A percentile compares a stretch with the other conserved stretches of the same genome.
Evolutionary conservation across 305 asterid species (phyloP).

Genomic region (Fraxinus latifolia): DNA sequence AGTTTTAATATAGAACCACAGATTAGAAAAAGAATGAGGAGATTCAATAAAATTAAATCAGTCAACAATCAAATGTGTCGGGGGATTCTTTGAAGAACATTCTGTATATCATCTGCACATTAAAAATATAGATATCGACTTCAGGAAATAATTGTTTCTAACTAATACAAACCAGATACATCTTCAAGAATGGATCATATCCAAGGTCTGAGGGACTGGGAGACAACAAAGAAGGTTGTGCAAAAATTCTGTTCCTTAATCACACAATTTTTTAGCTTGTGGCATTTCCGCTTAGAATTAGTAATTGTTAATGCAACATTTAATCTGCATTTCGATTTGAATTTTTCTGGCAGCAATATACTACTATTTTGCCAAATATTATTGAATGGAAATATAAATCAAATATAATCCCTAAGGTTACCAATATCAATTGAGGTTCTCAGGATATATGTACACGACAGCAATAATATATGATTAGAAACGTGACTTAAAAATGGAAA

Average conservation of each 20-base stretch:
- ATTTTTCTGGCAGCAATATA: constrained; percentile 12
- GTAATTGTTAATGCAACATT: background rate
- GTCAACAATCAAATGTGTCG: background rate
- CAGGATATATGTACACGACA: background rate
- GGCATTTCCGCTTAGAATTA: background rate
- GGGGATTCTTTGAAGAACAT: background rate
- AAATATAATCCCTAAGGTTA: background rate
- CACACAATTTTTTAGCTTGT: constrained; percentile 4
- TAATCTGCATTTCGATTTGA: constrained; percentile 8
- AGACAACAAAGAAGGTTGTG: constrained; percentile 4
- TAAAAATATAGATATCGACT: background rate
- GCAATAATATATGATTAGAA: background rate
- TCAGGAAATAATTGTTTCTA: background rate
- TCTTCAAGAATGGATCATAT: background rate
- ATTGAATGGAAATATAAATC: background rate
- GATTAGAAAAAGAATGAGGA: constrained; percentile 9
- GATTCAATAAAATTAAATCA: background rate
- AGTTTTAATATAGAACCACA: background rate
- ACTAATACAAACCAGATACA: constrained; percentile 3
- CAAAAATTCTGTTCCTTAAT: constrained; percentile 6
- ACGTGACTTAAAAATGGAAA: background rate
- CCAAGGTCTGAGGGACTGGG: background rate
- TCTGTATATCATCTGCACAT: background rate
- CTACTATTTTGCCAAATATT: background rate
- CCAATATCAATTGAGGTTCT: background rate